phyloP scores from a whole-genome alignment of 441 rosid species.

The Gossypium schwendimanii region DNA sequence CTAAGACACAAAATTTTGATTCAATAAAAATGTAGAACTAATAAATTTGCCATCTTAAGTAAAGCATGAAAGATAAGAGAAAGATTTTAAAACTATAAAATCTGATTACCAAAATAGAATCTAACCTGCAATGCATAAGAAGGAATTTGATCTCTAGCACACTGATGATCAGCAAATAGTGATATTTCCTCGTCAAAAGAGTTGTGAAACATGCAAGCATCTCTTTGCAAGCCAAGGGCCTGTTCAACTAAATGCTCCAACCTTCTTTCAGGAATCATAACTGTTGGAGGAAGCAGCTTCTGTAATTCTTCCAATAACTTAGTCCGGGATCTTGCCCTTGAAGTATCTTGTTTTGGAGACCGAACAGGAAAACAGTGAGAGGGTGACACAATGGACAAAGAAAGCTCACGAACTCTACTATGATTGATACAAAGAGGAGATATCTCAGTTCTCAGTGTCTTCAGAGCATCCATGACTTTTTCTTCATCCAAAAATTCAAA shows the following conservation, averaged over 20 bases:
- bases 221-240: slow-evolving; percentile 42
- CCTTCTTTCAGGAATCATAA: slow-evolving; percentile 52
- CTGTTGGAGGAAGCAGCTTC: slow-evolving; percentile 47
- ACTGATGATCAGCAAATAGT: slow-evolving; percentile 53
- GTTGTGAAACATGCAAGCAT: slow-evolving; percentile 54
- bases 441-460: slow-evolving; percentile 55
- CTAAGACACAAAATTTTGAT: neutral
- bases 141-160: slow-evolving; percentile 57
- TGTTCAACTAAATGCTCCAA: slow-evolving; percentile 66
- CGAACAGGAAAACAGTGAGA: slow-evolving; percentile 17
- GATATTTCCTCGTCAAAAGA: slow-evolving; percentile 47
- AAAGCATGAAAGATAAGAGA: slow-evolving; percentile 4
- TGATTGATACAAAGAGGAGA: slow-evolving; percentile 34
- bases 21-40: neutral
- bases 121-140: slow-evolving; percentile 54
- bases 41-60: neutral
- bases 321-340: slow-evolving; percentile 34
- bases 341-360: slow-evolving; percentile 21
- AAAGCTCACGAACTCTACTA: slow-evolving; percentile 36
- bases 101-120: too few relatives aligned
- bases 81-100: neutral
- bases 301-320: slow-evolving; percentile 47
- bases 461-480: slow-evolving; percentile 44
- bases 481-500: slow-evolving; percentile 42
- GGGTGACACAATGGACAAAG: slow-evolving; percentile 36